Base-by-base conservation (phyloP, 2,329 filamentous ascomycete species). In the Paraphoma sp. region DNA sequence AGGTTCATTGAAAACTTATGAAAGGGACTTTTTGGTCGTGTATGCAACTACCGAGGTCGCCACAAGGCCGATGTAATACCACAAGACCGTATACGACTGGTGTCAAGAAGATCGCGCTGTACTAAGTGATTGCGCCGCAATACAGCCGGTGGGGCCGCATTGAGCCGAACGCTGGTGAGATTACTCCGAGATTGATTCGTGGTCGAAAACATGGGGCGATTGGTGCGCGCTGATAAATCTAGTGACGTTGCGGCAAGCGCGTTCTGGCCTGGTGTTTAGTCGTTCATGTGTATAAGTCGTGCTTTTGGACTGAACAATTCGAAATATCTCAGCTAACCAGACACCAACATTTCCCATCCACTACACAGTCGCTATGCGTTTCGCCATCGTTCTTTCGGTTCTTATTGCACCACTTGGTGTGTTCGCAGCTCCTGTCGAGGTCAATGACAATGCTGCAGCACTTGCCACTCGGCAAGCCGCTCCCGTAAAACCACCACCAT, bases 401-500 rank as follows among this genome's bases (percentile, higher is more conserved):
- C 52, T 70, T 18, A 38, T 67, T 14, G 59, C 56, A 16, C 67
- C 67, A 2, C 16, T 66, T 0, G 46, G 54, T 7, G 46, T 52
- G 6, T 44, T 70, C 38, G 67, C 64, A 30, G 54, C 63, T 1
- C 66, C 69, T 29, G 16, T 43, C n/a, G 16, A 51, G n/a, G 12
- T 30, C 29, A 12, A 3, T 11, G 45, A 28, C 31, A 48, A 31
- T 16, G 42, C 46, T 36, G 33, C 41, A 12, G 47, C 53, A 8
- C 49, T 68, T 4, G 53, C 30, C 2, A 11, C 23, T 2, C 66
- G 64, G 12, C 68, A 70, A 48, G 40, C 47, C 2, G 40, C 29
- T 5, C 65, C 66, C 7, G 36, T 52, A 5, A 71, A 71, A 48
- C 70, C 70, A 28, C 45, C 63, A 42, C 69, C 69, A 42, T 73